These are phyloP conservation scores for Dendrostoma leiphaemia DNA, from an alignment of 2,329 filamentous ascomycete genomes.

Conservation along the genomic window DNA sequence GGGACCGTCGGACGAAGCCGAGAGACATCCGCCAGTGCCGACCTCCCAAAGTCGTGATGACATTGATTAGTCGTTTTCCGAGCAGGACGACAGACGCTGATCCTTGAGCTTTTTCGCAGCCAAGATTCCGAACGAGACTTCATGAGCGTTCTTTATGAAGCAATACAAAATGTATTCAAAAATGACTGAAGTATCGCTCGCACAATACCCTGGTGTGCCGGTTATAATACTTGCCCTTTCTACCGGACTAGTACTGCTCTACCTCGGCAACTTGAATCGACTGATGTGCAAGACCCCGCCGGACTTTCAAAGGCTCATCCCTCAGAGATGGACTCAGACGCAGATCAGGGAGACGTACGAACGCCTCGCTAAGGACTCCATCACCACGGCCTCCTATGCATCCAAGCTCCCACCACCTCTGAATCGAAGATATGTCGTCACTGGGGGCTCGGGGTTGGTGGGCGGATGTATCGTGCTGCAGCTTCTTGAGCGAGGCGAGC, in stretches of 20 bases:
- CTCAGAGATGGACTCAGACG: slow-evolving; percentile 31
- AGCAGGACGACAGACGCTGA: no score
- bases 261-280: slow-evolving; percentile 29
- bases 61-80: no score
- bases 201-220: not conserved
- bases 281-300: slow-evolving; percentile 30
- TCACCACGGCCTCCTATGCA: slow-evolving; percentile 25
- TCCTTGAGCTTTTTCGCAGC: no score
- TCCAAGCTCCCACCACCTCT: slow-evolving; percentile 31
- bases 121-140: no score
- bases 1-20: no score
- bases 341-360: slow-evolving; percentile 30
- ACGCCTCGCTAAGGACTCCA: slow-evolving; percentile 27
- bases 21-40: no score
- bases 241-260: slow-evolving; percentile 4
- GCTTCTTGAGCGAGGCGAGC: slow-evolving; percentile 51
- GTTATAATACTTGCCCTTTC: not conserved
- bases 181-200: not conserved
- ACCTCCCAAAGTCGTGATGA: no score
- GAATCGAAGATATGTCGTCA: slow-evolving; percentile 35
- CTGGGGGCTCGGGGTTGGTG: slow-evolving; percentile 49
- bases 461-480: slow-evolving; percentile 54
- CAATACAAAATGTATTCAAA: no score
- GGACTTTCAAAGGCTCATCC: slow-evolving; percentile 24
- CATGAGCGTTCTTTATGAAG: no score